Conservation (phyloP, 2,329 filamentous ascomycete species). For the Neonectria neomacrospora region DNA sequence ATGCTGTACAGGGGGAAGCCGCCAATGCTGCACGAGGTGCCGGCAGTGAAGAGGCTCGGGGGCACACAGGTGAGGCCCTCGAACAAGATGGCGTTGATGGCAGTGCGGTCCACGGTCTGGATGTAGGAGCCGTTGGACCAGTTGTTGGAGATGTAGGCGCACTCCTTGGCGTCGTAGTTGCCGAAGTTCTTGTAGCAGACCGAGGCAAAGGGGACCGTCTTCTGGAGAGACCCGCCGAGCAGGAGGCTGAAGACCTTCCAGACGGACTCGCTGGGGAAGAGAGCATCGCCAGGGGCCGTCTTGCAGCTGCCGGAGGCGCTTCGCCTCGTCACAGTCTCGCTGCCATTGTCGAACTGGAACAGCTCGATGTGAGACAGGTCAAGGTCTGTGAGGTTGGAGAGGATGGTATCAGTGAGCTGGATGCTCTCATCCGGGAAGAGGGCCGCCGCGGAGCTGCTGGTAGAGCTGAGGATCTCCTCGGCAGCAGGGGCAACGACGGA, state of each 20-base stretch:
- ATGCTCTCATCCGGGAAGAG: conserved; percentile 41
- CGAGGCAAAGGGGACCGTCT: conserved; percentile 48
- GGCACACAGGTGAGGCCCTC: conserved; percentile 52
- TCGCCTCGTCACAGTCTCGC: conserved; percentile 14
- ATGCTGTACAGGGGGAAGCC: conserved; percentile 56
- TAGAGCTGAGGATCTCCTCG: conserved; percentile 24
- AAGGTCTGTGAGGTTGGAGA: conserved; percentile 46
- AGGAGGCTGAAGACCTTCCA: conserved; percentile 50
- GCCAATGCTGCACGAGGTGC: conserved; percentile 51
- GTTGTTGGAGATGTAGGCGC: conserved; percentile 30
- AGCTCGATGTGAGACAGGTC: conserved; percentile 46
- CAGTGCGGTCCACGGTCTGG: conserved; percentile 50
- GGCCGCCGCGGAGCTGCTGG: conserved; percentile 22
- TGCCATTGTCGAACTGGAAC: conserved; percentile 47
- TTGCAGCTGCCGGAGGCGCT: conserved; percentile 42
- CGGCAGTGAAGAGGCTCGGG: conserved; percentile 38
- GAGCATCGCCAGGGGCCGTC: conserved; percentile 44
- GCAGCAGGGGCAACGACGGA: conserved; percentile 40
- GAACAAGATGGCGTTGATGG: conserved; percentile 54
- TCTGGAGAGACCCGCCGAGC: conserved; percentile 46
- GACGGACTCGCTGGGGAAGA: conserved; percentile 42
- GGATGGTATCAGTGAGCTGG: conserved; percentile 50
- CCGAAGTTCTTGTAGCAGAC: conserved; percentile 44
- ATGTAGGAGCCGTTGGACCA: conserved; percentile 34
- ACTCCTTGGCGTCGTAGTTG: conserved; percentile 26